These are phyloP conservation scores for Diaporthe destruens DNA, from an alignment of 2,329 filamentous ascomycete species.

Conservation along the genomic window DNA sequence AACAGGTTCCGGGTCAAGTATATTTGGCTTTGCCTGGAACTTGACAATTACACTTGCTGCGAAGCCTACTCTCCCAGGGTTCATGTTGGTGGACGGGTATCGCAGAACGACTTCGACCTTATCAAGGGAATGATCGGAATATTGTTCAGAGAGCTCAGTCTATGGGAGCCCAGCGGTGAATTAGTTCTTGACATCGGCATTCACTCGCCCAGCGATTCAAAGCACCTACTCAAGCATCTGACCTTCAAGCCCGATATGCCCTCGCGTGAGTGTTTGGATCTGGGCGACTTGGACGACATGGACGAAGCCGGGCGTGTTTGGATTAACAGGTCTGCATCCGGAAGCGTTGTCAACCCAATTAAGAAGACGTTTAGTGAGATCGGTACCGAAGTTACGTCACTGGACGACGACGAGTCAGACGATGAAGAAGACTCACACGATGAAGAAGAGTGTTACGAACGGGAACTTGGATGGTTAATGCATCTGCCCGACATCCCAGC, in stretches of 20 bases:
- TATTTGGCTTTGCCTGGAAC: conserved; percentile 50
- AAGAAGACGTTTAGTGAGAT: neutral
- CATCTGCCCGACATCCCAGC: neutral
- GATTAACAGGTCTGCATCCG: neutral
- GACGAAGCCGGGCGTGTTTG: neutral
- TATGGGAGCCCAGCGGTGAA: conserved; percentile 44
- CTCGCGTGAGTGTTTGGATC: neutral
- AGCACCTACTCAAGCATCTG: neutral
- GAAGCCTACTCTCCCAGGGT: conserved; percentile 29
- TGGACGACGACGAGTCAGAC: neutral
- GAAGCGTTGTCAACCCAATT: neutral
- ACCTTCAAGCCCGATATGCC: neutral
- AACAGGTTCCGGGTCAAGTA: conserved; percentile 47
- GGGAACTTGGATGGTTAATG: neutral
- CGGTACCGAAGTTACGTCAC: neutral
- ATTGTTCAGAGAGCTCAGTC: conserved; percentile 48
- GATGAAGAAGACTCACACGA: no score
- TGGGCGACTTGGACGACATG: neutral
- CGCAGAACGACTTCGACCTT: conserved; percentile 30
- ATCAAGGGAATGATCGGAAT: conserved; percentile 42
- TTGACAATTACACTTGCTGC: conserved; percentile 48
- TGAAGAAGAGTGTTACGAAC: neutral
- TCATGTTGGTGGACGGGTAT: conserved; percentile 35
- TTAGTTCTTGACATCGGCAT: conserved; percentile 12
- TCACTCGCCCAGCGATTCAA: neutral